Conservation (phyloP, 352 stramenopile species). For the Thraustotheca clavata region DNA sequence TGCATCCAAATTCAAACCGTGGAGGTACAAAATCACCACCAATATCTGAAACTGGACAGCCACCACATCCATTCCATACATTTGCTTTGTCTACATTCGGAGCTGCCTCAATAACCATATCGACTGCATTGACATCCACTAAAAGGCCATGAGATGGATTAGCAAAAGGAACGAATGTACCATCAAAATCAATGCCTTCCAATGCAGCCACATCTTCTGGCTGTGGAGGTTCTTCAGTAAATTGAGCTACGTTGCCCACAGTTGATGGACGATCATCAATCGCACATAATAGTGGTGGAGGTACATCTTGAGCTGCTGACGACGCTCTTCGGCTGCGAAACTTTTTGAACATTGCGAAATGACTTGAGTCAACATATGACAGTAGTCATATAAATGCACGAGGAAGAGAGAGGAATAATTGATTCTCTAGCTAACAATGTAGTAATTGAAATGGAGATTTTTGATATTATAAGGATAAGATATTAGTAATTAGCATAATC, state of each 20-base stretch:
- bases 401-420: too few relatives aligned
- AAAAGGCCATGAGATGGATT: neutral
- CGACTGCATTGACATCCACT: slow-evolving; percentile 14
- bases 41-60: slow-evolving; percentile 2
- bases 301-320: neutral
- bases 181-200: neutral
- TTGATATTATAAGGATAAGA: too few relatives aligned
- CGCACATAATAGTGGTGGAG: neutral
- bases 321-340: neutral
- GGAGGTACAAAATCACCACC: slow-evolving; percentile 6
- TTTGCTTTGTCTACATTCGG: neutral
- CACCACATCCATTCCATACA: slow-evolving; percentile 20
- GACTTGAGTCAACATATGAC: too few relatives aligned
- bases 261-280: neutral
- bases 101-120: slow-evolving; percentile 12
- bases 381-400: too few relatives aligned
- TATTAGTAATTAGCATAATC: too few relatives aligned
- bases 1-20: slow-evolving; percentile 13
- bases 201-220: neutral
- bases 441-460: too few relatives aligned
- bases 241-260: neutral
- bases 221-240: neutral
- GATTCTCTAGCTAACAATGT: too few relatives aligned
- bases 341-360: neutral
- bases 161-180: neutral